A percentile compares a stretch with the other conserved stretches of the same genome.
These are phyloP conservation scores for Penicillium sp. DNA, from an alignment of 2,329 filamentous ascomycete species.

Conservation along the genomic window DNA sequence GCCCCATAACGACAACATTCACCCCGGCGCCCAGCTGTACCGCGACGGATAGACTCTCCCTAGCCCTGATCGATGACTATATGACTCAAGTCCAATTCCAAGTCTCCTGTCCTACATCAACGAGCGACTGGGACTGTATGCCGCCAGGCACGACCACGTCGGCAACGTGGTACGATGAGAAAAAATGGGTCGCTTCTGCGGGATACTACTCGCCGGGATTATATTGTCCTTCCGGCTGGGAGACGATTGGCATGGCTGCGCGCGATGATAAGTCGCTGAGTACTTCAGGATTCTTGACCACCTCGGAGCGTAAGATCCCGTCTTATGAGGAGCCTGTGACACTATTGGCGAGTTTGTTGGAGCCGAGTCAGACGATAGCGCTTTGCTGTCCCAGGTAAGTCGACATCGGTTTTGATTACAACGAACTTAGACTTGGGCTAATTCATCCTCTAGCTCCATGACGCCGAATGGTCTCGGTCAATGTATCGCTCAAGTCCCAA, in stretches of 20 bases:
- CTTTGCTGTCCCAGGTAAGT: neutral
- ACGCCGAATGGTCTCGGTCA: neutral
- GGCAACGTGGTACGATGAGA: neutral
- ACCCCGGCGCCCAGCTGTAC: conserved; percentile 5
- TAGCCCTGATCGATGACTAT: neutral
- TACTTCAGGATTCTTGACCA: neutral
- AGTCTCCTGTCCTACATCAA: neutral
- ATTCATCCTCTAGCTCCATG: neutral
- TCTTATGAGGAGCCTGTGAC: neutral
- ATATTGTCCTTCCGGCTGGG: conserved; percentile 6
- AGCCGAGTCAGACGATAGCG: neutral
- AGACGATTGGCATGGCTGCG: neutral
- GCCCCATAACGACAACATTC: conserved; percentile 6
- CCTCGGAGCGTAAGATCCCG: neutral
- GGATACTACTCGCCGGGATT: conserved; percentile 7
- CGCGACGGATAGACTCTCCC: neutral
- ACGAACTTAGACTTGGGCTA: neutral
- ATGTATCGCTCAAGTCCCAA: neutral
- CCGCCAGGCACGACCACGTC: neutral
- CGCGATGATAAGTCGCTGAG: conserved; percentile 5
- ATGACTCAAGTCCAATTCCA: neutral
- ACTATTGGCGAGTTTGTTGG: neutral
- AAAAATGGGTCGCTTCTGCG: neutral
- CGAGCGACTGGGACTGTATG: neutral
- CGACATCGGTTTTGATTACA: neutral